phyloP scores from a whole-genome alignment of 139 green algal species.

The Edaphochlamys debaryana region DNA sequence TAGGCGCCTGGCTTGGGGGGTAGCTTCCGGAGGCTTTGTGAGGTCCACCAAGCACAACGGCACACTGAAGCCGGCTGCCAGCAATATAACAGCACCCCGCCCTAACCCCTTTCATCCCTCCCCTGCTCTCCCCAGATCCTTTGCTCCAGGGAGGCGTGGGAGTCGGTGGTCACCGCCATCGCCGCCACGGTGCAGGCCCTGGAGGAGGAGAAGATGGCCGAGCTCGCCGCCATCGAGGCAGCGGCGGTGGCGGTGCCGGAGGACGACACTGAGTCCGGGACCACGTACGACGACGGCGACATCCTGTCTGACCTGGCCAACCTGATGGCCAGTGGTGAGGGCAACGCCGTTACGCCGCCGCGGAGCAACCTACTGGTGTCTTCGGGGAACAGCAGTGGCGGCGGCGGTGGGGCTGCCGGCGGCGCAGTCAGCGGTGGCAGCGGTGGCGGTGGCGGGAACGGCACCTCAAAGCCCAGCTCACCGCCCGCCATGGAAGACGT shows the following conservation, averaged over 20 bases:
- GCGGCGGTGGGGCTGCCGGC: too few relatives aligned
- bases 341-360: too few relatives aligned
- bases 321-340: too few relatives aligned
- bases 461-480: too few relatives aligned
- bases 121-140: constrained; percentile 37
- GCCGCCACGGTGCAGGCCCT: background rate
- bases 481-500: background rate
- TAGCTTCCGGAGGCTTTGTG: too few relatives aligned
- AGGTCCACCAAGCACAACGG: too few relatives aligned
- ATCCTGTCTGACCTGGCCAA: background rate
- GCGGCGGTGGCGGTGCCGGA: background rate
- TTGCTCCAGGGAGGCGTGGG: constrained; percentile 34
- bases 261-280: background rate
- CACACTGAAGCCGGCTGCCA: too few relatives aligned
- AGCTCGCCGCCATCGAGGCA: background rate
- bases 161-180: background rate
- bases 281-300: background rate
- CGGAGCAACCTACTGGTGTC: too few relatives aligned
- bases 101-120: too few relatives aligned
- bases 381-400: too few relatives aligned
- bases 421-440: background rate
- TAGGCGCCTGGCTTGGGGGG: too few relatives aligned
- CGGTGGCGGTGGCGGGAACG: background rate
- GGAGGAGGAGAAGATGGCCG: background rate
- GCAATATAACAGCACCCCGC: too few relatives aligned